Evolutionary conservation across 2,329 filamentous ascomycete genomes (phyloP).

Genomic region (Scytalidium sp.): DNA sequence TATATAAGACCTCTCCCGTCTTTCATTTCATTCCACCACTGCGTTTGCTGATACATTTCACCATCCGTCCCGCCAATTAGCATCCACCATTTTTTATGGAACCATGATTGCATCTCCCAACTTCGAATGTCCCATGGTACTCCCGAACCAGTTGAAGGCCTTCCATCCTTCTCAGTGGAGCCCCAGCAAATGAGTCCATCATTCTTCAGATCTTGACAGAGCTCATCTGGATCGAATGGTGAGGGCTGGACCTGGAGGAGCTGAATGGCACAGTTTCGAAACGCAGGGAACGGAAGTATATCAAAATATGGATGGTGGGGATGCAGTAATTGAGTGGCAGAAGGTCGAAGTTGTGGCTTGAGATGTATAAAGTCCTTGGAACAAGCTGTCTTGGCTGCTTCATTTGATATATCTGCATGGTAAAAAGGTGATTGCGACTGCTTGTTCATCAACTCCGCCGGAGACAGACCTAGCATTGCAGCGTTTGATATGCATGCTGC

Average conservation of each 20-base stretch:
- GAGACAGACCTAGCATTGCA: not conserved
- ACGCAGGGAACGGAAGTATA: slow-evolving; percentile 9
- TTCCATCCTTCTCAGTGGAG: not conserved
- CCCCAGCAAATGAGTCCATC: slow-evolving; percentile 12
- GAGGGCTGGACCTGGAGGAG: slow-evolving; percentile 2
- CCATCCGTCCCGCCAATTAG: slow-evolving; percentile 11
- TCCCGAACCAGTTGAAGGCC: slow-evolving; percentile 3
- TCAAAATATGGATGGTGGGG: slow-evolving; percentile 34
- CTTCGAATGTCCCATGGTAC: slow-evolving; percentile 12
- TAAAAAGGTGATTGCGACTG: not conserved
- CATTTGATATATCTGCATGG: not conserved
- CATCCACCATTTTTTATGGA: slow-evolving; percentile 14
- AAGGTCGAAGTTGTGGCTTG: slow-evolving; percentile 19
- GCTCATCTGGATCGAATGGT: slow-evolving; percentile 10
- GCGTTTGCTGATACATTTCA: slow-evolving; percentile 10
- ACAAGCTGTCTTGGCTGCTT: not conserved
- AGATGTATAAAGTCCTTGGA: slow-evolving; percentile 1
- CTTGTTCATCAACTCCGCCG: not conserved
- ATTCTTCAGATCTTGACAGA: slow-evolving; percentile 8
- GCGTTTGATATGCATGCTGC: slow-evolving; percentile 5
- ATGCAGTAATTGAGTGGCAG: slow-evolving; percentile 21
- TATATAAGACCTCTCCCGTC: slow-evolving; percentile 3
- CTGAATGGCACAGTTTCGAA: slow-evolving; percentile 8
- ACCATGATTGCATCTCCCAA: slow-evolving; percentile 14
- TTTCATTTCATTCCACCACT: slow-evolving; percentile 12